phyloP scores from a whole-genome alignment of 768 basidiomycete genomes.

The Podaxis pistillaris region DNA sequence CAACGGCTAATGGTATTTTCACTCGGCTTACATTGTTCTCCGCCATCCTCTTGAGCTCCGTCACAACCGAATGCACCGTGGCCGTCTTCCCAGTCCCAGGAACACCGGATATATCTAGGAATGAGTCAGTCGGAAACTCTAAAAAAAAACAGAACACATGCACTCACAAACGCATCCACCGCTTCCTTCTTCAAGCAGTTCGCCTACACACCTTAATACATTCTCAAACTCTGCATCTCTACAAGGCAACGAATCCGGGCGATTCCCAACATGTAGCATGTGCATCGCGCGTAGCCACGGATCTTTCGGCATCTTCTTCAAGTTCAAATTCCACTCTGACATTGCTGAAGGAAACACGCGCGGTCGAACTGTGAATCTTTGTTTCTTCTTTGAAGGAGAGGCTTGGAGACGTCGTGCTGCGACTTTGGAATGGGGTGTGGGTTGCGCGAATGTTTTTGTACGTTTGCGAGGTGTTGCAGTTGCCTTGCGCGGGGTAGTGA shows the following conservation, averaged over 20 bases:
- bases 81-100: conserved; percentile 99
- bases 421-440: conserved; percentile 77
- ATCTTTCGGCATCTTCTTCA: conserved; percentile 62
- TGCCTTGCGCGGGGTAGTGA: conserved; percentile 26
- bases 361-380: conserved; percentile 23
- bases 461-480: conserved; percentile 19
- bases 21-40: conserved; percentile 61
- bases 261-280: conserved; percentile 87
- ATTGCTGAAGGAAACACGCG: conserved; percentile 27
- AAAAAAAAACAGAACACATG: conserved; percentile 7
- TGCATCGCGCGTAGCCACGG: conserved; percentile 89
- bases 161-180: conserved; percentile 93
- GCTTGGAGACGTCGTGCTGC: conserved; percentile 47
- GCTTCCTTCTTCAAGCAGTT: conserved; percentile 86
- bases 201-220: conserved; percentile 74
- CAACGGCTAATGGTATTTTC: not conserved
- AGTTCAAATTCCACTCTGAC: conserved; percentile 34
- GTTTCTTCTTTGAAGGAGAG: conserved; percentile 28
- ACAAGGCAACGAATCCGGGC: conserved; percentile 88
- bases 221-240: conserved; percentile 80
- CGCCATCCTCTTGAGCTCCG: conserved; percentile 88
- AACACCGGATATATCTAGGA: conserved; percentile 90
- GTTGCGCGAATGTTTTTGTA: conserved; percentile 46
- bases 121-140: not conserved
- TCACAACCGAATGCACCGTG: conserved; percentile 90